Conservation (phyloP, 148 eudicot genomes). For the Fallopia convolvulus region DNA sequence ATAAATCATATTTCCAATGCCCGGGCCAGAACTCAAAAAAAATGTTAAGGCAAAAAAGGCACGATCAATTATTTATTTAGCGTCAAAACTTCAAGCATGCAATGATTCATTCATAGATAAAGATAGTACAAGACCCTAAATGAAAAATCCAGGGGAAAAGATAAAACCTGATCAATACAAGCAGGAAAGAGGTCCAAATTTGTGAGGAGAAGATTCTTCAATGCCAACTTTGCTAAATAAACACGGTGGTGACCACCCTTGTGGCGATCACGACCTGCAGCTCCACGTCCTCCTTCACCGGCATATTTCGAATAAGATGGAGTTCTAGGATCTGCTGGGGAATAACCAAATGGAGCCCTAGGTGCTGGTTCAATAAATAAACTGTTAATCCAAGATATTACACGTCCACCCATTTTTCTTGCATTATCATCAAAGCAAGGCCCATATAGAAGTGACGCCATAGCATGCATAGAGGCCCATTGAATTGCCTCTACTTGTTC, state of each 20-base stretch:
- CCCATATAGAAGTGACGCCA: constrained; percentile 93
- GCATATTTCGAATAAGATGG: constrained; percentile 83
- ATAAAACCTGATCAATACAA: constrained; percentile 93
- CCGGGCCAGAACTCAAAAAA: neutral
- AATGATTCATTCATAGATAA: neutral
- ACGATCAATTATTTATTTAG: neutral
- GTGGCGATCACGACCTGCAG: constrained; percentile 81
- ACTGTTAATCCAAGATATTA: constrained; percentile 95
- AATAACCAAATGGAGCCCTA: constrained; percentile 93
- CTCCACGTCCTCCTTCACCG: constrained; percentile 80
- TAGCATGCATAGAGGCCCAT: constrained; percentile 96
- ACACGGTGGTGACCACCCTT: constrained; percentile 92
- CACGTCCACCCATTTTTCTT: constrained; percentile 96
- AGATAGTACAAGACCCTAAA: neutral
- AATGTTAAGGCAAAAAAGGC: neutral
- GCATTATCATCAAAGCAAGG: constrained; percentile 99
- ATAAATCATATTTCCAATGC: neutral
- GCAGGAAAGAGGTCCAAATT: constrained; percentile 97
- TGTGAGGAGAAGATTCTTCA: constrained; percentile 90
- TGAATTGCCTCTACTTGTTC: constrained; percentile 99
- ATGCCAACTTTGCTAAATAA: constrained; percentile 81
- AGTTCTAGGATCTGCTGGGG: constrained; percentile 99
- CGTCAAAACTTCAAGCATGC: neutral
- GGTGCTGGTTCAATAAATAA: constrained; percentile 94
- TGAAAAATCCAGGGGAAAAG: neutral